Base-by-base conservation (phyloP, 352 stramenopile species). In the Phytophthora fragariaefolia region DNA sequence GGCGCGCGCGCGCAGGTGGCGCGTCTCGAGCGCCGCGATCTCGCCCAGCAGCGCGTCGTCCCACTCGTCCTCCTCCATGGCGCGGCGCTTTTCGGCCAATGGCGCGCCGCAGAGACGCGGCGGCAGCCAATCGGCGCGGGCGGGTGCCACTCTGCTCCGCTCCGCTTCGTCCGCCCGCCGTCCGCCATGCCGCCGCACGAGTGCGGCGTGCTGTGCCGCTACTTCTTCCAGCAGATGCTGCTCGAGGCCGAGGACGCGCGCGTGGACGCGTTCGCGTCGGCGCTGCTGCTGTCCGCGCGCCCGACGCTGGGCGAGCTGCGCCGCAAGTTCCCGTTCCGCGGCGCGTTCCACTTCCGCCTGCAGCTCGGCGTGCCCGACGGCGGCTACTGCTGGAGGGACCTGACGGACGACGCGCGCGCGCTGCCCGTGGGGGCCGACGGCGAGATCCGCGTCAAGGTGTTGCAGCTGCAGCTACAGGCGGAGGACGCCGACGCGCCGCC, bases 201-300 rank as follows among this genome's bases (percentile, higher is more conserved):
- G 56, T 69, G 66, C 62, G 66, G 73, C 55, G 86, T 94, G 67
- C 76, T 94, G 55, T 94, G 86, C 52, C 84, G 80, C 59, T 94
- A 94, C 70, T 94, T 94, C 59, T 93, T 95, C 77, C 86, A 92
- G 71, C 66, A 83, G 46, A 91, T 83, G 73, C 64, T 88, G 69
- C 75, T 76, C 13, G 85, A 94, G 56, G 77, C 72, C 6, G 73
- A 79, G 20, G 62, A 65, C 32, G 36, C 56, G 12, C 69, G 48
- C 12, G 60, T 79, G n/a, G 80, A 89, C 50, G 75, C 82, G 42
- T 76, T 77, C 47, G 74, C 71, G 49, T 93, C 83, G 1, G 83
- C 82, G 12, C 46, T 95, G 18, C 55, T 95, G 58, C 74, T 96
- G n/a, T 92, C 84, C 1, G 59, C 69, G 13, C 63, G 72, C 20